These are phyloP conservation scores for Ophiosphaerella herpotricha DNA, from an alignment of 2,329 filamentous ascomycete genomes.

Conservation along the genomic window DNA sequence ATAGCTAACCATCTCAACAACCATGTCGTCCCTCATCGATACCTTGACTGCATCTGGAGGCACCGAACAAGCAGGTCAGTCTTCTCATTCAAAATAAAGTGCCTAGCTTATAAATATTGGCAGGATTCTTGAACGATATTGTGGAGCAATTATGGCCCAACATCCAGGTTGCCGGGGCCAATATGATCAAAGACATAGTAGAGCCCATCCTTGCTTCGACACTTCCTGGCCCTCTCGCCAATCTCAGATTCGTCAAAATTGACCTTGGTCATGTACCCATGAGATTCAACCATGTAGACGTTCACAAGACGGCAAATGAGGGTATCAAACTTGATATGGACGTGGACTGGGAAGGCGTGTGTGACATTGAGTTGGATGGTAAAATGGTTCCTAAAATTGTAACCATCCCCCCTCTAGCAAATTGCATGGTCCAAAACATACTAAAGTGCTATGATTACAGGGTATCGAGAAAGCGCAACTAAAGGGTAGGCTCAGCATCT, in stretches of 20 bases:
- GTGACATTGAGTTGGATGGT: constrained; percentile 55
- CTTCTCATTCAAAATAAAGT: neutral
- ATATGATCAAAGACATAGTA: constrained; percentile 54
- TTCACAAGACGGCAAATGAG: constrained; percentile 50
- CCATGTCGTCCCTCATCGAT: constrained; percentile 38
- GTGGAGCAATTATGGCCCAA: constrained; percentile 57
- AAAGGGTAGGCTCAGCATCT: constrained; percentile 50
- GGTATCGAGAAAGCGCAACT: constrained; percentile 53
- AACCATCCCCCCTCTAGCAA: too few relatives aligned
- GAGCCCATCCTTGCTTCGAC: constrained; percentile 55
- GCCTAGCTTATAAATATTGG: neutral
- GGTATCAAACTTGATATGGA: constrained; percentile 58
- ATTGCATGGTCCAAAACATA: too few relatives aligned
- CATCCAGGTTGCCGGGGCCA: constrained; percentile 51
- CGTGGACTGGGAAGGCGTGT: constrained; percentile 52
- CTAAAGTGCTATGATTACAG: too few relatives aligned
- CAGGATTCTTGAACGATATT: constrained; percentile 56
- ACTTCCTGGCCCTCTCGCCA: constrained; percentile 51
- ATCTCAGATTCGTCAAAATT: constrained; percentile 53
- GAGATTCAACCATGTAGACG: constrained; percentile 49
- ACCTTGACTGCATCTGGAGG: constrained; percentile 49
- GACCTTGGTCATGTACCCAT: constrained; percentile 53
- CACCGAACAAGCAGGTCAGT: constrained; percentile 47
- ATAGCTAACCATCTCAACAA: neutral
- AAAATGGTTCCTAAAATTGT: constrained; percentile 52